These are phyloP conservation scores for Lachnellula hyalina DNA, from an alignment of 2,329 filamentous ascomycete species.

Conservation along the genomic window DNA sequence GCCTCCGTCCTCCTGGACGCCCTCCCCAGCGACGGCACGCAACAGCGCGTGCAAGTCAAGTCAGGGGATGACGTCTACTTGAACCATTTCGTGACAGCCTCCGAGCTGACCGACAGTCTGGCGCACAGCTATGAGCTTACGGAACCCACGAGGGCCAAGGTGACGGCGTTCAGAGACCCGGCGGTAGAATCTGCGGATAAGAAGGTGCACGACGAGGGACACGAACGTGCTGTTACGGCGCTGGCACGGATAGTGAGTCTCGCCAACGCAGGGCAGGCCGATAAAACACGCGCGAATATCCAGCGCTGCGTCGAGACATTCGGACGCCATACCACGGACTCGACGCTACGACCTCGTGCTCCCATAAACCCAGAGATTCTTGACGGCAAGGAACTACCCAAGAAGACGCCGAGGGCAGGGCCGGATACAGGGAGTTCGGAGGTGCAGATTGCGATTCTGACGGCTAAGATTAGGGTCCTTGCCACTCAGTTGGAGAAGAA, in stretches of 20 bases:
- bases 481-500: constrained; percentile 64
- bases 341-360: constrained; percentile 47
- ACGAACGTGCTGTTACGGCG: constrained; percentile 67
- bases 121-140: constrained; percentile 64
- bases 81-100: constrained; percentile 69
- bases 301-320: constrained; percentile 81
- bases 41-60: constrained; percentile 39
- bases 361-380: constrained; percentile 15
- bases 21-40: constrained; percentile 33
- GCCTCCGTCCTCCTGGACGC: constrained; percentile 10
- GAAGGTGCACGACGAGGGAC: constrained; percentile 46
- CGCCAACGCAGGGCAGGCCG: constrained; percentile 70
- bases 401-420: constrained; percentile 64
- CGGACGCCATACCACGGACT: constrained; percentile 85
- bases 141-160: constrained; percentile 42
- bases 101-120: constrained; percentile 63
- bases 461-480: constrained; percentile 82
- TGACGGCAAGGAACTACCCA: constrained; percentile 17
- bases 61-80: constrained; percentile 50
- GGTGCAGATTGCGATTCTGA: constrained; percentile 96
- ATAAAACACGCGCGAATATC: constrained; percentile 76
- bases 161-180: constrained; percentile 38
- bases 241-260: constrained; percentile 75
- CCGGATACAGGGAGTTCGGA: constrained; percentile 92
- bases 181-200: constrained; percentile 32